Percentiles rank a stretch among this genome's conserved stretches.
Conservation (phyloP, 1,139 yeast species). For the Candida pseudoviswanathii region DNA sequence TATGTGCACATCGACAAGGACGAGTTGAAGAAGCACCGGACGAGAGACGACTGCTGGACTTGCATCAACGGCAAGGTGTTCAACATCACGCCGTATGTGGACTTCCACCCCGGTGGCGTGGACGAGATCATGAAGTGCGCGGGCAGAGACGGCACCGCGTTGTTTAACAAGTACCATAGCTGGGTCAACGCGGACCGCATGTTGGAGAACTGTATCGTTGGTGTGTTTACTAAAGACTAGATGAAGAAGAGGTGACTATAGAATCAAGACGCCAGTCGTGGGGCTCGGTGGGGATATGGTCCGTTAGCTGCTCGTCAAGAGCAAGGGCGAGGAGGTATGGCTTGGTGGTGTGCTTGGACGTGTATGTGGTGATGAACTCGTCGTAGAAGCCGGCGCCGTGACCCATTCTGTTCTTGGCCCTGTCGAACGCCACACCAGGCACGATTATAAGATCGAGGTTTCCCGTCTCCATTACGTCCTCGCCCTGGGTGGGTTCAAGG, state of each 20-base stretch:
- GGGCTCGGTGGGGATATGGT: slow-evolving; percentile 58
- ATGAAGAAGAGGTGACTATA: slow-evolving; percentile 39
- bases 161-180: slow-evolving; percentile 79
- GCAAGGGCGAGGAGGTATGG: slow-evolving; percentile 71
- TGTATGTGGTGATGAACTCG: slow-evolving; percentile 62
- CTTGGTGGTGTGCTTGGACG: slow-evolving; percentile 25
- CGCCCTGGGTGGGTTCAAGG: slow-evolving; percentile 61
- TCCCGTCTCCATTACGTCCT: slow-evolving; percentile 37
- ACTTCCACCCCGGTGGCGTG: slow-evolving; percentile 93
- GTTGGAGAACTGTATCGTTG: slow-evolving; percentile 77
- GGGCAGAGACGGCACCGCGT: slow-evolving; percentile 79
- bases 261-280: slow-evolving; percentile 74
- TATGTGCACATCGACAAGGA: slow-evolving; percentile 56
- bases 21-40: slow-evolving; percentile 62
- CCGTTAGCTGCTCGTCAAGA: slow-evolving; percentile 65
- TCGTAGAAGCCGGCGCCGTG: slow-evolving; percentile 96
- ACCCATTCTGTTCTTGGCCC: slow-evolving; percentile 63
- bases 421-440: slow-evolving; percentile 85
- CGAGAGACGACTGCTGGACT: slow-evolving; percentile 80
- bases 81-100: slow-evolving; percentile 77
- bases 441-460: slow-evolving; percentile 70
- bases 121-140: slow-evolving; percentile 78
- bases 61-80: slow-evolving; percentile 79
- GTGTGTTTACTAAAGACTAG: slow-evolving; percentile 36
- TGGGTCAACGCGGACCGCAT: slow-evolving; percentile 90